These are phyloP conservation scores for Mortierella alpina DNA, from an alignment of 192 early-diverging fungal species.

Conservation along the genomic window DNA sequence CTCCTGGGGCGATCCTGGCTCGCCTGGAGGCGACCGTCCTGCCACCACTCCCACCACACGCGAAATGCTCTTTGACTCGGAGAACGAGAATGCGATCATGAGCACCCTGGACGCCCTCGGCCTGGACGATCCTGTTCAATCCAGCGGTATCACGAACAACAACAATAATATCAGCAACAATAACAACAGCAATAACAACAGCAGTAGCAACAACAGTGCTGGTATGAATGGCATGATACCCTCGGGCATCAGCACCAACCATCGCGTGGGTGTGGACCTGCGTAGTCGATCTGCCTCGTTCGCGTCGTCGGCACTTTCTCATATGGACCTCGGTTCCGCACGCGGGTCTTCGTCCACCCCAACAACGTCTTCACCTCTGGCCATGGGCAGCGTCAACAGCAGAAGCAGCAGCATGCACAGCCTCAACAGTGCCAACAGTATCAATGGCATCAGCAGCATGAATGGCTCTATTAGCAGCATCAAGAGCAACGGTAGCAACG, in stretches of 20 bases:
- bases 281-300: slow-evolving; percentile 52
- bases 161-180: not conserved
- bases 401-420: slow-evolving; percentile 37
- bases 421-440: slow-evolving; percentile 15
- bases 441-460: slow-evolving; percentile 18
- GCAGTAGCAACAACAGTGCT: slow-evolving; percentile 14
- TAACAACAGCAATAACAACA: slow-evolving; percentile 2
- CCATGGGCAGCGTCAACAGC: slow-evolving; percentile 19
- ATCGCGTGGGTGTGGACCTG: slow-evolving; percentile 43
- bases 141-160: slow-evolving; percentile 23
- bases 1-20: slow-evolving; percentile 62
- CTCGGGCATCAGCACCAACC: slow-evolving; percentile 29
- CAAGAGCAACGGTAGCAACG: not conserved
- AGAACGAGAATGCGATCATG: slow-evolving; percentile 66
- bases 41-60: slow-evolving; percentile 58
- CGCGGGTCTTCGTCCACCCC: slow-evolving; percentile 11
- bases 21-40: slow-evolving; percentile 54
- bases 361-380: slow-evolving; percentile 14
- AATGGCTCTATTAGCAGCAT: not conserved
- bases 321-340: slow-evolving; percentile 23
- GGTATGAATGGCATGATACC: slow-evolving; percentile 8
- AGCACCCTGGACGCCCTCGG: slow-evolving; percentile 78
- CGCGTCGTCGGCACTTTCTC: slow-evolving; percentile 44
- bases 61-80: slow-evolving; percentile 62
- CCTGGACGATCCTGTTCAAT: slow-evolving; percentile 68